Evolutionary conservation across 1,284 basidiomycete species (phyloP).

Genomic region (Malassezia japonica): DNA sequence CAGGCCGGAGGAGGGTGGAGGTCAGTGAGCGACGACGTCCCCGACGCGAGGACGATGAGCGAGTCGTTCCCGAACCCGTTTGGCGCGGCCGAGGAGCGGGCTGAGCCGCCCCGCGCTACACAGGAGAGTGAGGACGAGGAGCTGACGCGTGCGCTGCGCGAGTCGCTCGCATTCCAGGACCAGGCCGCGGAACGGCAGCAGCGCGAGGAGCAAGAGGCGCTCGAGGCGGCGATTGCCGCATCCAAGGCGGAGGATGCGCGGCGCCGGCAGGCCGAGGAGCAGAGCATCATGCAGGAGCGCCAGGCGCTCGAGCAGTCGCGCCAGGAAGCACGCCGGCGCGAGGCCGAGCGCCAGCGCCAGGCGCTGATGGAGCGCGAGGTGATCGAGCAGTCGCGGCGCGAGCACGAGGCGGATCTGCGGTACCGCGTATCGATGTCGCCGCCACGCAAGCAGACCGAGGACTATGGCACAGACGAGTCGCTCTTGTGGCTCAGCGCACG

Average conservation of each 20-base stretch:
- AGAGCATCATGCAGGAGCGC: background rate
- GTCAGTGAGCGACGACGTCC: too few relatives aligned
- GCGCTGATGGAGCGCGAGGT: slow-evolving; percentile 13
- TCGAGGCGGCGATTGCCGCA: slow-evolving; percentile 11
- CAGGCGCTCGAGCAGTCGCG: slow-evolving; percentile 7
- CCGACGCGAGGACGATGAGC: slow-evolving; percentile 1
- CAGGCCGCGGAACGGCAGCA: slow-evolving; percentile 42
- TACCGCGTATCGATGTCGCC: background rate
- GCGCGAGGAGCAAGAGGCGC: slow-evolving; percentile 15
- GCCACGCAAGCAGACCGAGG: background rate
- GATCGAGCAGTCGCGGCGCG: slow-evolving; percentile 15
- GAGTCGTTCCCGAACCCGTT: slow-evolving; percentile 17
- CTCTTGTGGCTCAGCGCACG: slow-evolving; percentile 13
- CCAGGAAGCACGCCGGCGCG: slow-evolving; percentile 14
- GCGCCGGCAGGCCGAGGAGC: slow-evolving; percentile 4
- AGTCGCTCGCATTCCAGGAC: slow-evolving; percentile 44
- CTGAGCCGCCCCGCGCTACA: background rate
- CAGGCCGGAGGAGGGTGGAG: slow-evolving; percentile 2
- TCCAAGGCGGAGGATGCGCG: slow-evolving; percentile 5
- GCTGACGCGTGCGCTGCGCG: slow-evolving; percentile 42
- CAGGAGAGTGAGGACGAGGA: slow-evolving; percentile 18
- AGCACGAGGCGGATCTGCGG: slow-evolving; percentile 10
- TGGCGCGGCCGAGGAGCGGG: slow-evolving; percentile 1
- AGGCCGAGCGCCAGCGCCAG: slow-evolving; percentile 15
- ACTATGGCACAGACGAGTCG: slow-evolving; percentile 1